These are phyloP conservation scores for Fusarium proliferatum DNA, from an alignment of 2,329 filamentous ascomycete species.

Conservation along the genomic window DNA sequence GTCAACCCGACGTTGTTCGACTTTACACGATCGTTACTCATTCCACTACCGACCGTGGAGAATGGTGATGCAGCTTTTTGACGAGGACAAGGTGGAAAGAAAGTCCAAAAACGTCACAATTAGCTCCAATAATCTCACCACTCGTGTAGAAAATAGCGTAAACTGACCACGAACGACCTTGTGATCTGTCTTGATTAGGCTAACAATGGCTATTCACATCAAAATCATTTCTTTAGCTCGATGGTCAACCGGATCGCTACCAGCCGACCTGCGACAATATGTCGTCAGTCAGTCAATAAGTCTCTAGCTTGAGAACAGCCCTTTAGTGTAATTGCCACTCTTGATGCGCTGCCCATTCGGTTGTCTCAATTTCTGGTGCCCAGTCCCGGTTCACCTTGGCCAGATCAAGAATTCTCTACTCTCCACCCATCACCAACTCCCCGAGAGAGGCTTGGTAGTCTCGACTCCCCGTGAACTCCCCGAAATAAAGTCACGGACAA, in stretches of 20 bases:
- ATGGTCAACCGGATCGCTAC: not conserved
- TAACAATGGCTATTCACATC: not conserved
- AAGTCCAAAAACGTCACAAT: not conserved
- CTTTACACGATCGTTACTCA: not conserved
- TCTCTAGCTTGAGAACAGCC: not conserved
- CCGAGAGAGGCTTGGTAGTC: slow-evolving; percentile 1
- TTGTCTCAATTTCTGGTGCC: not conserved
- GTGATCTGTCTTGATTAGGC: not conserved
- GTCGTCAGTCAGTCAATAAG: not conserved
- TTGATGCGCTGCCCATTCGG: not conserved
- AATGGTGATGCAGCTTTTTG: not conserved
- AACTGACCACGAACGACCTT: not conserved
- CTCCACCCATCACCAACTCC: slow-evolving; percentile 23
- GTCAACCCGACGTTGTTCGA: no score
- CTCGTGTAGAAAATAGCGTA: not conserved
- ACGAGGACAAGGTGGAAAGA: not conserved
- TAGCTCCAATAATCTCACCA: not conserved
- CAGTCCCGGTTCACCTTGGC: not conserved
- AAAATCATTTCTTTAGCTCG: not conserved
- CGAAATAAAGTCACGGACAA: slow-evolving; percentile 19
- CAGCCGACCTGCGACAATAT: not conserved
- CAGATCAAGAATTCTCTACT: not conserved
- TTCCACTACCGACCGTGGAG: no score
- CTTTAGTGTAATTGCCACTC: not conserved
- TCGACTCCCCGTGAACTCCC: slow-evolving; percentile 31